Percentiles rank a stretch among this genome's conserved stretches.
These are phyloP conservation scores for Boletus insuetus DNA, from an alignment of 768 basidiomycete genomes.

Conservation along the genomic window DNA sequence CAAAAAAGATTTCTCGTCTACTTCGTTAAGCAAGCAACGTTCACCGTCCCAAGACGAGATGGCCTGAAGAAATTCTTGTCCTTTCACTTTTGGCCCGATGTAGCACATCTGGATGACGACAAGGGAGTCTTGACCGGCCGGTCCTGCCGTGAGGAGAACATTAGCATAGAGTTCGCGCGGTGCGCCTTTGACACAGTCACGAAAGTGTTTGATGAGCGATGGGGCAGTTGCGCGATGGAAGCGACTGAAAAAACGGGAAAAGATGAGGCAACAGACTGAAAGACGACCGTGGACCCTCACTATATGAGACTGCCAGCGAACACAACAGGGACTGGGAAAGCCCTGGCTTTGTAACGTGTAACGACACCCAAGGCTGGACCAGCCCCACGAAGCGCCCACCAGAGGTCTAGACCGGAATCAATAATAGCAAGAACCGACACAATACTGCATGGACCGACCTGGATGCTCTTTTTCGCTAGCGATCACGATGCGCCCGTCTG, in stretches of 20 bases:
- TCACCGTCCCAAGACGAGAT: slow-evolving; percentile 91
- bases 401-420: slow-evolving; percentile 54
- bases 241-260: slow-evolving; percentile 47
- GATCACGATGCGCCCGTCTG: slow-evolving; percentile 83
- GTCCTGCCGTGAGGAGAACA: slow-evolving; percentile 86
- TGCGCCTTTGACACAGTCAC: slow-evolving; percentile 88
- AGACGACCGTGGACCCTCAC: slow-evolving; percentile 43
- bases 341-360: slow-evolving; percentile 86
- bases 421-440: neutral
- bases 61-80: slow-evolving; percentile 75
- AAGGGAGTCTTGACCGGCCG: slow-evolving; percentile 77
- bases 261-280: neutral
- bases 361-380: slow-evolving; percentile 82
- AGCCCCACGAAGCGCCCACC: slow-evolving; percentile 85
- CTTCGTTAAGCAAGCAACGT: slow-evolving; percentile 81
- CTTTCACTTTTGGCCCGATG: slow-evolving; percentile 70
- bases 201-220: slow-evolving; percentile 86
- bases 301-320: slow-evolving; percentile 93
- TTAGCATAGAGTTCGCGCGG: slow-evolving; percentile 89
- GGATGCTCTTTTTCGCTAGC: slow-evolving; percentile 70
- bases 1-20: slow-evolving; percentile 85
- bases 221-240: slow-evolving; percentile 87
- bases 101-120: slow-evolving; percentile 93
- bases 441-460: slow-evolving; percentile 40
- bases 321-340: slow-evolving; percentile 85